A percentile compares a stretch with the other conserved stretches of the same genome.
phyloP scores from a whole-genome alignment of 1,139 yeast species.

The Hanseniaspora uvarum region DNA sequence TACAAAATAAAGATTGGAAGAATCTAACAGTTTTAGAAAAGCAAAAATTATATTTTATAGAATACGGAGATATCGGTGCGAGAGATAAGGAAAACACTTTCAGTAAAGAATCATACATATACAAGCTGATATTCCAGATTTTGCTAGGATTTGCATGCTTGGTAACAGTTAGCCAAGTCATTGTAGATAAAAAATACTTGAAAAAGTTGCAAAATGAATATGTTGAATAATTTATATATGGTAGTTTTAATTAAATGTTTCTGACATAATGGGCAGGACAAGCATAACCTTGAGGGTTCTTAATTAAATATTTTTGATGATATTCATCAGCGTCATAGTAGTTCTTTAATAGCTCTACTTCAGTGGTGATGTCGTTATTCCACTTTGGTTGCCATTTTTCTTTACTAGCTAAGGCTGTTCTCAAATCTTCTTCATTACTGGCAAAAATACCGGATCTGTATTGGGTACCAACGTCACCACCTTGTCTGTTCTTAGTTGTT shows the following conservation, averaged over 20 bases:
- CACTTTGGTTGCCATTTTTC: constrained; percentile 46
- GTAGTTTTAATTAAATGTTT: constrained; percentile 29
- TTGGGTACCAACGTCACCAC: constrained; percentile 75
- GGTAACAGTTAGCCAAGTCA: constrained; percentile 6
- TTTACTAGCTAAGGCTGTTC: constrained; percentile 37
- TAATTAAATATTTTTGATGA: constrained; percentile 70
- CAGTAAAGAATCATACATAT: constrained; percentile 14
- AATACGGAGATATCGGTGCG: constrained; percentile 15
- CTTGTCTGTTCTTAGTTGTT: constrained; percentile 52
- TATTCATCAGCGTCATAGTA: constrained; percentile 93
- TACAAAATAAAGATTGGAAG: constrained; percentile 16
- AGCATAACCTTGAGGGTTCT: constrained; percentile 75
- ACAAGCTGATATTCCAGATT: constrained; percentile 15
- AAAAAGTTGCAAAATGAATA: constrained; percentile 7
- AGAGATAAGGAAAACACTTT: constrained; percentile 6
- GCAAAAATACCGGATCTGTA: constrained; percentile 71
- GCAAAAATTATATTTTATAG: constrained; percentile 14
- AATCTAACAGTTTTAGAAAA: constrained; percentile 10
- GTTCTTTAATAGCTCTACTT: constrained; percentile 52
- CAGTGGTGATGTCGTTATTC: constrained; percentile 50
- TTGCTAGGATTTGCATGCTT: constrained; percentile 5
- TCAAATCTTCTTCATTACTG: constrained; percentile 43
- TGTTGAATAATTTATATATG: background rate
- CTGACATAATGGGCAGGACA: constrained; percentile 81
- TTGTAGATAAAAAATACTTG: constrained; percentile 10